Evolutionary conservation across 2,329 filamentous ascomycete genomes (phyloP), one percentile per base, ranked within the genome.

Genomic region (Paracoccidioides brasiliensis): DNA sequence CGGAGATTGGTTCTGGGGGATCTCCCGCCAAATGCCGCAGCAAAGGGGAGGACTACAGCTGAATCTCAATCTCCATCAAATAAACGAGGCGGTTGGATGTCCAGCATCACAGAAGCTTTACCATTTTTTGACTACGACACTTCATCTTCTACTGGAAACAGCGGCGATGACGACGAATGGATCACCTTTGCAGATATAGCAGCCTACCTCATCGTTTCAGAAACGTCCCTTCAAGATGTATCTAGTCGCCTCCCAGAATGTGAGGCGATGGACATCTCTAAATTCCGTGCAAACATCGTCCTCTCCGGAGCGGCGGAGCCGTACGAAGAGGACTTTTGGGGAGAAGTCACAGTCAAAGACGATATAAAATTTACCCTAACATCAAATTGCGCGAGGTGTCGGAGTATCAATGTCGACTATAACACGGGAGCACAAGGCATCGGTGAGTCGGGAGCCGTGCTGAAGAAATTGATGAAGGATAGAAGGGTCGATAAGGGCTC

Each of bases 291-390:
- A 0, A 90, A 88, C 65, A 79, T 90, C 49, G 81, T 90, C 1
- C 70, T 89, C 1, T 78, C 79, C 41, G 82, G 81, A 2, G 76
- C 79, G 4, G 67, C 69, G 8, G 70, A 60, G 30, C 69, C 80
- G 0, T 90, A 80, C 66, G 83, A 84, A 10, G 85, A 90, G 67
- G 86, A 90, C 65, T 88, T 79, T 64, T 90, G 85, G 86, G 79
- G 73, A 2, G 81, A 83, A 63, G 68, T 88, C 38, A 67, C 68
- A 14, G 66, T 85, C 42, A 62, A 64, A 0, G 58, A 58, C 3
- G 52, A 55, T 7, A 52, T 61, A 12, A 71, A 70, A 43, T 71
- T 88, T 5, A 64, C 78, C 4, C 71, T 89, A 35, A 88, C 84
- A 38, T 81, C 80, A 53, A 86, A 89, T 67, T 90, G 85, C 65